Evolutionary conservation across 805 yeast species (phyloP).

Genomic region (Starmerella vitae): DNA sequence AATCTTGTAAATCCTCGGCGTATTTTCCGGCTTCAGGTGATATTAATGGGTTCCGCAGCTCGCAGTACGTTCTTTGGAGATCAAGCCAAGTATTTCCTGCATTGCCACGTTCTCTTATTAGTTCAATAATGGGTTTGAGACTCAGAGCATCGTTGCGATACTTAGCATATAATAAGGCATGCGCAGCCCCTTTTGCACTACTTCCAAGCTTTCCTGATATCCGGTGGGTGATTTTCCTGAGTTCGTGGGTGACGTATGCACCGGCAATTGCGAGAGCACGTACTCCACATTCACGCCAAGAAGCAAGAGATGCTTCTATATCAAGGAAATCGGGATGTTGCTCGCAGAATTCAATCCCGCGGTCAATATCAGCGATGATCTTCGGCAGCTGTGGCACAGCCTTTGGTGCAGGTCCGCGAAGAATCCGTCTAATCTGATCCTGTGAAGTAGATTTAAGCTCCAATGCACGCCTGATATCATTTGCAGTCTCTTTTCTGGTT

Average conservation of each 20-base stretch:
- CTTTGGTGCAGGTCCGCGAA: slow-evolving; percentile 59
- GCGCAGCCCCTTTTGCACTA: slow-evolving; percentile 6
- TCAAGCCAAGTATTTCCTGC: slow-evolving; percentile 4
- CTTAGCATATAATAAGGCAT: slow-evolving; percentile 19
- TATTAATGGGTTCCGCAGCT: slow-evolving; percentile 6
- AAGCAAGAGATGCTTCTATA: slow-evolving; percentile 48
- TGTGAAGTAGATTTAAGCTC: slow-evolving; percentile 48
- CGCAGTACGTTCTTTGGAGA: slow-evolving; percentile 11
- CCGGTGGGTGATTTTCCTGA: slow-evolving; percentile 23
- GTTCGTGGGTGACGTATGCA: slow-evolving; percentile 39
- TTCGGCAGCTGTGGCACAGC: slow-evolving; percentile 42
- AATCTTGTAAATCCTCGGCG: slow-evolving; percentile 22
- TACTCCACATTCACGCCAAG: slow-evolving; percentile 73
- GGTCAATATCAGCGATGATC: slow-evolving; percentile 47
- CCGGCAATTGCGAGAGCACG: slow-evolving; percentile 64
- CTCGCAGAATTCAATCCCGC: slow-evolving; percentile 48
- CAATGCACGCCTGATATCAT: slow-evolving; percentile 38
- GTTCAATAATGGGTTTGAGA: slow-evolving; percentile 6
- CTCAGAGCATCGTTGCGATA: slow-evolving; percentile 15
- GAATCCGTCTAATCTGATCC: slow-evolving; percentile 51
- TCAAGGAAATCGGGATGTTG: slow-evolving; percentile 52
- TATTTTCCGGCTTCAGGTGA: slow-evolving; percentile 5
- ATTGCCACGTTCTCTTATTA: slow-evolving; percentile 8
- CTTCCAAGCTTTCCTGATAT: slow-evolving; percentile 4
- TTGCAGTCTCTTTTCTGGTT: slow-evolving; percentile 32